Evolutionary conservation across 192 early-diverging fungal genomes (phyloP).

Genomic region (Entophlyctis luteolus): DNA sequence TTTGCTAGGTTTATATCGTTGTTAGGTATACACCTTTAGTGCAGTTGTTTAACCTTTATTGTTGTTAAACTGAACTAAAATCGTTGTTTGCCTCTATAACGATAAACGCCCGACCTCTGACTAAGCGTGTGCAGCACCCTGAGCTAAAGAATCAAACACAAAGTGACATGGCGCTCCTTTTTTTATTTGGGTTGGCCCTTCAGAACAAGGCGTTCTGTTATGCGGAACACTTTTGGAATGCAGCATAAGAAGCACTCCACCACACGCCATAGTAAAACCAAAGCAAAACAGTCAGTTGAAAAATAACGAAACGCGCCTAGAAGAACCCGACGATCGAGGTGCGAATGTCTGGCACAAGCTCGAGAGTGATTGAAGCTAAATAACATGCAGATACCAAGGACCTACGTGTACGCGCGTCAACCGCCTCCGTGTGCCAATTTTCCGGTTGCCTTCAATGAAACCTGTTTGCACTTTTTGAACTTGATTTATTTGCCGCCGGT

Average conservation of each 20-base stretch:
- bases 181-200: not conserved
- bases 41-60: too few species aligned
- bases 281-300: conserved; percentile 24
- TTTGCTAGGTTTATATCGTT: too few species aligned
- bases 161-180: too few species aligned
- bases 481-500: too few species aligned
- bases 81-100: too few species aligned
- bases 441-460: conserved; percentile 62
- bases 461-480: conserved; percentile 33
- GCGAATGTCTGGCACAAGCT: conserved; percentile 19
- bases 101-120: not conserved
- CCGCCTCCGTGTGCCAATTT: not conserved
- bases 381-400: conserved; percentile 20
- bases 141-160: too few species aligned
- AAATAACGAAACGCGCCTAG: conserved; percentile 35
- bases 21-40: too few species aligned
- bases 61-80: too few species aligned
- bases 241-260: conserved; percentile 11
- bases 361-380: conserved; percentile 38
- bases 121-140: too few species aligned
- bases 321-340: conserved; percentile 35
- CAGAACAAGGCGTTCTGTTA: conserved; percentile 18
- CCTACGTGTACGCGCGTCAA: not conserved
- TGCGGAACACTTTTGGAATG: conserved; percentile 2
- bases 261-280: not conserved